A percentile compares a stretch with the other conserved stretches of the same genome.
These are phyloP conservation scores for Pycnococcus provasolii DNA, from an alignment of 139 green algal genomes.

Conservation along the genomic window DNA sequence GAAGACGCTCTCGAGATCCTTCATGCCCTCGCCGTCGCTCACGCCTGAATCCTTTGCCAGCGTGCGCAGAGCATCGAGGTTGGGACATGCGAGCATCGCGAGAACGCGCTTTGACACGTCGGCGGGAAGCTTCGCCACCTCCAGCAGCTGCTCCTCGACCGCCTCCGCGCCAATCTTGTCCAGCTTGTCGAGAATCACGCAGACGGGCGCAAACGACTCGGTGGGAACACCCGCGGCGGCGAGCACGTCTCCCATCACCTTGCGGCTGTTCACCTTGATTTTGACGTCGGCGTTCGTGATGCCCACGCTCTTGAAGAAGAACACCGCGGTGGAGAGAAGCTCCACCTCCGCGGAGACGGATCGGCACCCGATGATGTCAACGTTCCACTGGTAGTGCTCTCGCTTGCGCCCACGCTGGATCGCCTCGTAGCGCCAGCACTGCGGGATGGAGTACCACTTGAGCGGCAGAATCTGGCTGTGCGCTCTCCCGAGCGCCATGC, in stretches of 20 bases:
- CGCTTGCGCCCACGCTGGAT: constrained; percentile 77
- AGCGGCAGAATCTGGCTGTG: constrained; percentile 59
- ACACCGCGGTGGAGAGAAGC: constrained; percentile 75
- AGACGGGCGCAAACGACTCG: constrained; percentile 51
- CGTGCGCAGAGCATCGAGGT: background rate
- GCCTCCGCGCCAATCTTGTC: constrained; percentile 66
- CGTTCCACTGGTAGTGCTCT: constrained; percentile 99
- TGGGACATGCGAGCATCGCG: constrained; percentile 44
- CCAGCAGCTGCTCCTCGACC: constrained; percentile 54
- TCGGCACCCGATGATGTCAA: constrained; percentile 86
- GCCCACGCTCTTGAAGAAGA: constrained; percentile 65
- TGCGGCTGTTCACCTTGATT: constrained; percentile 81
- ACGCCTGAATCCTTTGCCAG: constrained; percentile 4
- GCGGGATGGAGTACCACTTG: constrained; percentile 92
- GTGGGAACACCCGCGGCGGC: constrained; percentile 44
- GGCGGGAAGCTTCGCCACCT: constrained; percentile 66
- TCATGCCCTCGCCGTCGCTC: constrained; percentile 39
- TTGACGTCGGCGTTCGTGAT: constrained; percentile 67
- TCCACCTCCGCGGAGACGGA: constrained; percentile 85
- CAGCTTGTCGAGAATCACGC: constrained; percentile 88
- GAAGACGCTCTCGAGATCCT: constrained; percentile 73
- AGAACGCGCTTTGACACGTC: constrained; percentile 46
- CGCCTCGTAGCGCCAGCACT: constrained; percentile 95
- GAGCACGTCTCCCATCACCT: constrained; percentile 66
- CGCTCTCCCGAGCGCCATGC: constrained; percentile 37